Evolutionary conservation across 257 asterid species (phyloP).

Genomic region (Solanum phureja): DNA sequence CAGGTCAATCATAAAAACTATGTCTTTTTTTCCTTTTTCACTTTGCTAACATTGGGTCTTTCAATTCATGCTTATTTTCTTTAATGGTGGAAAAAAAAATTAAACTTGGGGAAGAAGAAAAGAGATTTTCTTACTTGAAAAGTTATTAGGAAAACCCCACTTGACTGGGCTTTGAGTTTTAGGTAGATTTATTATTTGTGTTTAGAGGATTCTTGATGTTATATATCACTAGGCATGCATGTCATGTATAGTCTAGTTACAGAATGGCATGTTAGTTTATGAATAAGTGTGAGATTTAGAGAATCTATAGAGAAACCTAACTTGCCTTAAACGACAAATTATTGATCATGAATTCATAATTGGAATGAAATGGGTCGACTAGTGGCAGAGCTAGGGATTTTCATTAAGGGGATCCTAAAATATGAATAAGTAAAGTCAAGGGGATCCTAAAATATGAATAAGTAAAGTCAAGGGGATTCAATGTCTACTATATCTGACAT

Average conservation of each 20-base stretch:
- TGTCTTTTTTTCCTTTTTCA: no score
- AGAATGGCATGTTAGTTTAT: background rate
- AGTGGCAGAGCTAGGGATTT: background rate
- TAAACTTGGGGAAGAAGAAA: no score
- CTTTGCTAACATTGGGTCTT: no score
- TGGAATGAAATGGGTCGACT: background rate
- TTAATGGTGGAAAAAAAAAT: no score
- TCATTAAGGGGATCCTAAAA: background rate
- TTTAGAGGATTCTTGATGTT: background rate
- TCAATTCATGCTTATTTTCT: no score
- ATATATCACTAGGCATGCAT: background rate
- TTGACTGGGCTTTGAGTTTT: background rate
- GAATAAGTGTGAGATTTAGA: background rate
- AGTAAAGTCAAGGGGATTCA: background rate
- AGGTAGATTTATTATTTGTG: background rate
- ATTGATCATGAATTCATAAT: background rate
- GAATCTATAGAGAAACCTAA: background rate
- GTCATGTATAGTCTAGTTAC: background rate
- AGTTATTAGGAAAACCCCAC: background rate
- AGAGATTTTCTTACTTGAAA: background rate
- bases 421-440: background rate
- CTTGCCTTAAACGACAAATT: background rate
- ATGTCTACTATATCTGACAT: background rate
- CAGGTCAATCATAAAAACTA: no score
- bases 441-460: background rate